A percentile compares a stretch with the other conserved stretches of the same genome.
These are phyloP conservation scores for Vaccinium myrtillus DNA, from an alignment of 148 eudicot genomes.

Conservation along the genomic window DNA sequence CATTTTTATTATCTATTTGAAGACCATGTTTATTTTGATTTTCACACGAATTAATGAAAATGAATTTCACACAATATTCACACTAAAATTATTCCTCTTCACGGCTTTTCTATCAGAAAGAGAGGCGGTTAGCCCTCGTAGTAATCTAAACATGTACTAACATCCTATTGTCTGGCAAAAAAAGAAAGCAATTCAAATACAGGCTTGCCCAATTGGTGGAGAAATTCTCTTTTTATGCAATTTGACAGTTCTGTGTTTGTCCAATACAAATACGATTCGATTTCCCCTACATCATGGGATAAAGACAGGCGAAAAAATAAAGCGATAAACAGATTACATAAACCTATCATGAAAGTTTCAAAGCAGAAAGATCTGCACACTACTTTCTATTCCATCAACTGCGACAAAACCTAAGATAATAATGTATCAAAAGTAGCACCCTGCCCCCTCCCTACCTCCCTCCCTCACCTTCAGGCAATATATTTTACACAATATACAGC, in stretches of 20 bases:
- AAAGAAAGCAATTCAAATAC: background rate
- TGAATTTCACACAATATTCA: background rate
- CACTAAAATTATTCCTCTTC: background rate
- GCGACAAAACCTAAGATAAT: background rate
- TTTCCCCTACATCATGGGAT: background rate
- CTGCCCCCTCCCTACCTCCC: background rate
- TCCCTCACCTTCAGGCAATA: conserved; percentile 6
- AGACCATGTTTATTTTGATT: background rate
- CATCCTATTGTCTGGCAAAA: no score
- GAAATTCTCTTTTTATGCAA: background rate
- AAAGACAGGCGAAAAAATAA: background rate
- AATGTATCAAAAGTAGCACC: background rate
- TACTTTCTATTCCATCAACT: conserved; percentile 10
- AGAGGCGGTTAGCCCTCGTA: no score
- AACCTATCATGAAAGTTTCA: conserved; percentile 9
- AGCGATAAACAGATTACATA: background rate
- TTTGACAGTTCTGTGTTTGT: conserved; percentile 2
- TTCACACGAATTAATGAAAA: background rate
- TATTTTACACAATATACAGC: conserved; percentile 33
- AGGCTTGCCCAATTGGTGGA: background rate
- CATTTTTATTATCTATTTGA: background rate
- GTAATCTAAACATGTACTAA: no score
- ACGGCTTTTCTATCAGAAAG: background rate
- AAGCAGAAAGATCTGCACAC: conserved; percentile 9
- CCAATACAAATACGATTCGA: background rate